These are phyloP conservation scores for Decorospora gaudefroyi DNA, from an alignment of 2,329 filamentous ascomycete genomes.

Conservation along the genomic window DNA sequence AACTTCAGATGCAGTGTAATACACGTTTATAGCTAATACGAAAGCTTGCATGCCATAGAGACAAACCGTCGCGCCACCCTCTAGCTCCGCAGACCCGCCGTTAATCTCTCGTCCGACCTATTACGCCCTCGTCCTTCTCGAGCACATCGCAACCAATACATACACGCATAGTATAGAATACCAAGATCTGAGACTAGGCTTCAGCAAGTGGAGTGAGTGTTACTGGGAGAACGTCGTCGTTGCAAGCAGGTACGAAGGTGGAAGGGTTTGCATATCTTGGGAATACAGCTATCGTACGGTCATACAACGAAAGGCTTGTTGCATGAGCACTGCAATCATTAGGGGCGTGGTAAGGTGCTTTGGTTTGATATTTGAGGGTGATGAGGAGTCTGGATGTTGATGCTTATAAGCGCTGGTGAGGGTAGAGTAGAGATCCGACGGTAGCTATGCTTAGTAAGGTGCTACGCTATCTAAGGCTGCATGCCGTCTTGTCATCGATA, in stretches of 20 bases:
- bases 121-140: constrained; percentile 14
- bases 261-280: constrained; percentile 21
- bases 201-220: constrained; percentile 18
- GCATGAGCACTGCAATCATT: constrained; percentile 22
- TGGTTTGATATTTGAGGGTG: constrained; percentile 14
- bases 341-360: constrained; percentile 12
- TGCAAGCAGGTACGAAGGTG: constrained; percentile 19
- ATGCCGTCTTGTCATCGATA: constrained; percentile 14
- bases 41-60: constrained; percentile 12
- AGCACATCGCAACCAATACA: constrained; percentile 14
- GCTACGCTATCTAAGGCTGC: constrained; percentile 15
- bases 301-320: constrained; percentile 15
- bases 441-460: constrained; percentile 16
- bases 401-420: constrained; percentile 10
- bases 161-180: constrained; percentile 20
- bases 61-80: constrained; percentile 12
- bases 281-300: constrained; percentile 23
- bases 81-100: constrained; percentile 11
- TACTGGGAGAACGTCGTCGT: constrained; percentile 13
- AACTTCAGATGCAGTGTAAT: constrained; percentile 5
- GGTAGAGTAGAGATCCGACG: constrained; percentile 17
- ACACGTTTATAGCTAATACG: constrained; percentile 8
- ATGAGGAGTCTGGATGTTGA: constrained; percentile 17
- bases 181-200: constrained; percentile 19
- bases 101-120: constrained; percentile 8